Percentiles rank a stretch among this genome's conserved stretches.
Conservation (phyloP, 306 rosid genomes). For the Vigna hirtella region DNA sequence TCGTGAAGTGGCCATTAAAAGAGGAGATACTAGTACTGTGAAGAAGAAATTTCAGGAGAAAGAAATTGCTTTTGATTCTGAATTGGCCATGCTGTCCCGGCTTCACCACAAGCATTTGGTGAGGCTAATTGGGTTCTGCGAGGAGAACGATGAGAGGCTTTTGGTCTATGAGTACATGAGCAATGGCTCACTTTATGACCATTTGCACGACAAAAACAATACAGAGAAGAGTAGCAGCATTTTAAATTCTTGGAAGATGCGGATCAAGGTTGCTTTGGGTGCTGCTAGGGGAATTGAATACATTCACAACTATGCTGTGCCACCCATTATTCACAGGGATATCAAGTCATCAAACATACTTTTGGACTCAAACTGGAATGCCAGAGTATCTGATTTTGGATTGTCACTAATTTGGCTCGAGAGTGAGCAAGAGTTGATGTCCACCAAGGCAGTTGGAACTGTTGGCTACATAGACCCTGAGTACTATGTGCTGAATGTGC, state of each 20-base stretch:
- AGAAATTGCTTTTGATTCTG: constrained; percentile 60
- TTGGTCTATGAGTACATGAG: constrained; percentile 58
- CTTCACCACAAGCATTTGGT: constrained; percentile 63
- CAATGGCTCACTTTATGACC: constrained; percentile 55
- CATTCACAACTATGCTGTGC: constrained; percentile 59
- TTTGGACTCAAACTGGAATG: constrained; percentile 57
- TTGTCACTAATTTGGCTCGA: constrained; percentile 45
- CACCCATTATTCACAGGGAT: constrained; percentile 56
- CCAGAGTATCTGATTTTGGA: constrained; percentile 61
- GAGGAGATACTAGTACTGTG: constrained; percentile 49
- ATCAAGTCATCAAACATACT: constrained; percentile 61
- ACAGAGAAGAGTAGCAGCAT: constrained; percentile 40
- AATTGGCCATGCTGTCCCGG: constrained; percentile 51
- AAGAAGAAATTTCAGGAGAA: constrained; percentile 59
- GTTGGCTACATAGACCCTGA: constrained; percentile 65
- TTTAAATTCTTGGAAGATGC: constrained; percentile 55
- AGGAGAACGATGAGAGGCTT: constrained; percentile 55
- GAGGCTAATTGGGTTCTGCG: constrained; percentile 58
- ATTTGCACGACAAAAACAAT: constrained; percentile 50
- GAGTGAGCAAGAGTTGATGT: constrained; percentile 34
- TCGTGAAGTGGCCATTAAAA: constrained; percentile 55
- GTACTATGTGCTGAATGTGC: constrained; percentile 55
- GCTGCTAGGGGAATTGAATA: constrained; percentile 64
- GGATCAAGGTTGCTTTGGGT: constrained; percentile 55
- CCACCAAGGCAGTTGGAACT: constrained; percentile 51